Evolutionary conservation across 495 filamentous ascomycete species (phyloP), one percentile per base, ranked within the genome.

Genomic region (Tuber calosporum): DNA sequence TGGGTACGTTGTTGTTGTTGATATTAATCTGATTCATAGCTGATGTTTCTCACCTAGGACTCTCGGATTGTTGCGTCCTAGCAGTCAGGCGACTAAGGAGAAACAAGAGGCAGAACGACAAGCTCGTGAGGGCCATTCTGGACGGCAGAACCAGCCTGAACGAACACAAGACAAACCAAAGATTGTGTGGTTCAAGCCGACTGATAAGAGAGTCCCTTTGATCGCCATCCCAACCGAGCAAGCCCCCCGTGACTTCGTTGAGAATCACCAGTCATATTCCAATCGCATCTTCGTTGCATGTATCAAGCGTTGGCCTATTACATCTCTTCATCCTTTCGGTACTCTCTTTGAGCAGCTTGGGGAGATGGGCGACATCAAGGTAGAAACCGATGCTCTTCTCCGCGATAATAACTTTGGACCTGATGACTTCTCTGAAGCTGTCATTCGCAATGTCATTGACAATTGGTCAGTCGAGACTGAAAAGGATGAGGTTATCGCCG

Each of bases 161-260:
- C 90, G 94, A 68, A 89, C 93, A 72, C 93, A 93, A 82, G 96
- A 99, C 71, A 98, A 97, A 84, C 95, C 95, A 53, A 99, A 99
- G 89, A 99, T 99, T 84, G 95, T 99, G 42, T 99, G 95, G 95
- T 99, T 99, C 86, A 99, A 99, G 86, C 95, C 95, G 72, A 99
- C 95, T 1, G 95, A 99, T 83, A 99, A 99, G 87, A 92, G 95
- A 79, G 95, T 99, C 66, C 95, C 96, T 74, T 84, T 99, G 77
- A 98, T 99, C 82, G 95, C 95, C 53, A 99, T 99, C 75, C 95
- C 95, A 15, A 99, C 95, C 8, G 95, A 99, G 83, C 95, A 99
- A 83, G 95, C 95, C 15, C 95, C 95, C 4, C 90, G 93, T 26
- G 95, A 98, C 85, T 99, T 99, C 77, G 95, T 99, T 62, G 95